A percentile compares a stretch with the other conserved stretches of the same genome.
phyloP scores from a whole-genome alignment of 345 rosid genomes.

The Eucalyptus polyanthemos region DNA sequence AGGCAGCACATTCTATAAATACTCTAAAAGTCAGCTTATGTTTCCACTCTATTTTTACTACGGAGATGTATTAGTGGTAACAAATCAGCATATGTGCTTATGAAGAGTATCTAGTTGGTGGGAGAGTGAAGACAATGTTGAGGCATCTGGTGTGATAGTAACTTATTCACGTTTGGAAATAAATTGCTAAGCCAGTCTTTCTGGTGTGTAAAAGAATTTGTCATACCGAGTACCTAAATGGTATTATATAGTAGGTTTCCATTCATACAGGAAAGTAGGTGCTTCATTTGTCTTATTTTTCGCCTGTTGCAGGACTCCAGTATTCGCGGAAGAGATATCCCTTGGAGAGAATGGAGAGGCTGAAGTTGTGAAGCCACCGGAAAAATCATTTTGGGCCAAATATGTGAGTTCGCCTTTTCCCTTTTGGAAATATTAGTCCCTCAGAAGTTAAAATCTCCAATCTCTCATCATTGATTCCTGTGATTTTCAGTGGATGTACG shows the following conservation, averaged over 20 bases:
- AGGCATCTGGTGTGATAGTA: not conserved
- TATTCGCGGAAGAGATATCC: constrained; percentile 53
- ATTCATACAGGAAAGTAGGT: not conserved
- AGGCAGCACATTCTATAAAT: not conserved
- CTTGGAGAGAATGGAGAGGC: constrained; percentile 48
- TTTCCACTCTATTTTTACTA: not conserved
- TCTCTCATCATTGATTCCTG: not conserved
- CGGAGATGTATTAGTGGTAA: not conserved
- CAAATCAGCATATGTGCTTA: not conserved
- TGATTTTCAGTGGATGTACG: constrained; percentile 79
- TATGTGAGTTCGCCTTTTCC: constrained; percentile 44
- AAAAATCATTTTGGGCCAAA: constrained; percentile 93
- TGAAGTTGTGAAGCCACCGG: constrained; percentile 34
- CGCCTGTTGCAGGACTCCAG: constrained; percentile 42
- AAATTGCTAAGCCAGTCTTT: not conserved
- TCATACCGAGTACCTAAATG: not conserved
- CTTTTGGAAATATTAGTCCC: not conserved
- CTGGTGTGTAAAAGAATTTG: not conserved
- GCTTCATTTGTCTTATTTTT: not conserved
- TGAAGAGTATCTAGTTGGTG: not conserved
- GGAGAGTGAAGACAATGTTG: not conserved
- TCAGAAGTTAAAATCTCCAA: not conserved
- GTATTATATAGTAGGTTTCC: not conserved
- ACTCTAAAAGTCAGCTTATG: not conserved
- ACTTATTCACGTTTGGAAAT: not conserved